Percentiles rank a stretch among this genome's conserved stretches.
Evolutionary conservation across 805 yeast genomes (phyloP).

Genomic region (Cyberlindnera euphorbiiphila): DNA sequence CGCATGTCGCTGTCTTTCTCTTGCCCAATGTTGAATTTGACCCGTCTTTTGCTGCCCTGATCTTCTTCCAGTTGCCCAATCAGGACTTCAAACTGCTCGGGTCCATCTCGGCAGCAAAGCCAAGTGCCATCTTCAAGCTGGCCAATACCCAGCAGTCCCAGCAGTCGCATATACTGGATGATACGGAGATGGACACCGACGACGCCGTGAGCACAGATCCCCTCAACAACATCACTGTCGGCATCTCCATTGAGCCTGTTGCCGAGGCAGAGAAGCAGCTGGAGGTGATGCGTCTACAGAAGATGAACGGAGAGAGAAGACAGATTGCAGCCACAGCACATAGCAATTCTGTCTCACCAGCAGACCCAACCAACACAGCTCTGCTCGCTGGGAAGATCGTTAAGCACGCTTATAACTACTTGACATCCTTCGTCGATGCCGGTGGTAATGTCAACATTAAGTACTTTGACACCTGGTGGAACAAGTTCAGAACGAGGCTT

Average conservation of each 20-base stretch:
- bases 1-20: conserved; percentile 79
- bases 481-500: conserved; percentile 71
- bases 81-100: conserved; percentile 64
- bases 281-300: conserved; percentile 31
- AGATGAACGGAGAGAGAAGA: conserved; percentile 15
- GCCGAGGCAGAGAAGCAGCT: conserved; percentile 59
- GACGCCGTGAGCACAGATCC: conserved; percentile 15
- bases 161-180: conserved; percentile 44
- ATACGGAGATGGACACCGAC: conserved; percentile 51
- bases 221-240: conserved; percentile 46
- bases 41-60: conserved; percentile 70
- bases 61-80: conserved; percentile 71
- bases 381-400: conserved; percentile 82
- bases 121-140: conserved; percentile 87
- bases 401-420: conserved; percentile 84
- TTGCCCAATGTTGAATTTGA: conserved; percentile 80
- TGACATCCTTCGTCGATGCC: conserved; percentile 80
- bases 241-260: conserved; percentile 87
- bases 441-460: conserved; percentile 82
- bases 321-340: conserved; percentile 17
- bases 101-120: conserved; percentile 60
- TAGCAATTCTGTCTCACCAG: conserved; percentile 31
- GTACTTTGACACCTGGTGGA: conserved; percentile 94
- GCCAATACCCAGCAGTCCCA: conserved; percentile 40
- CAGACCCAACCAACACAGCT: conserved; percentile 46